phyloP scores from a whole-genome alignment of 2,329 filamentous ascomycete species.

The Xylaria hypoxylon region DNA sequence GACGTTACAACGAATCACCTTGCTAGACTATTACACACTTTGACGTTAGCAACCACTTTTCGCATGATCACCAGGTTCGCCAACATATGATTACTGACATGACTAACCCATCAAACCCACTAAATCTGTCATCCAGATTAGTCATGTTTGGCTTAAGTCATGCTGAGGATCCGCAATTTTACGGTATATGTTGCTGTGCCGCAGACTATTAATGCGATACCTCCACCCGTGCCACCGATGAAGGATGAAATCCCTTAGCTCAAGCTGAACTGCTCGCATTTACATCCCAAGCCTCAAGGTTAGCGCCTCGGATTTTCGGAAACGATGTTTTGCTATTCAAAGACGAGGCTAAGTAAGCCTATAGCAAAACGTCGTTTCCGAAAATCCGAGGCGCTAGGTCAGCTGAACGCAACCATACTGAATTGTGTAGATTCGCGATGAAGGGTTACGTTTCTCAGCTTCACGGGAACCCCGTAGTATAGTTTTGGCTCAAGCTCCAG shows the following conservation, averaged over 20 bases:
- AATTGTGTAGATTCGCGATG: background rate
- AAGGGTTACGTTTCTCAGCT: background rate
- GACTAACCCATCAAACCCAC: background rate
- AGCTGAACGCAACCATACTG: background rate
- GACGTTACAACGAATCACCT: background rate
- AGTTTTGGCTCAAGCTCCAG: background rate
- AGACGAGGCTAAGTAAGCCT: too few relatives aligned
- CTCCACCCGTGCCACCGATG: background rate
- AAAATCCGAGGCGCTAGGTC: too few relatives aligned
- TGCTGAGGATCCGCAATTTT: slow-evolving; percentile 3
- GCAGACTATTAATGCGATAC: background rate
- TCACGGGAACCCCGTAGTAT: background rate
- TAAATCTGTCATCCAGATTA: slow-evolving; percentile 5
- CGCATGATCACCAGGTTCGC: too few relatives aligned
- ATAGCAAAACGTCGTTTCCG: too few relatives aligned
- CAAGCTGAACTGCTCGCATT: too few relatives aligned
- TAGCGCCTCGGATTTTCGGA: too few relatives aligned
- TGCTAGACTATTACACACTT: background rate
- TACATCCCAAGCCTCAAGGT: too few relatives aligned
- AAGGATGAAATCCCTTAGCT: background rate
- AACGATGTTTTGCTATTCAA: too few relatives aligned
- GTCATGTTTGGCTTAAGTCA: background rate
- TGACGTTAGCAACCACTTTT: background rate
- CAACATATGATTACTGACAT: background rate
- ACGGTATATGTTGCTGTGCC: background rate